A percentile compares a stretch with the other conserved stretches of the same genome.
These are phyloP conservation scores for Cryptosporidium viatorum DNA, from an alignment of 169 alveolate species.

Conservation along the genomic window DNA sequence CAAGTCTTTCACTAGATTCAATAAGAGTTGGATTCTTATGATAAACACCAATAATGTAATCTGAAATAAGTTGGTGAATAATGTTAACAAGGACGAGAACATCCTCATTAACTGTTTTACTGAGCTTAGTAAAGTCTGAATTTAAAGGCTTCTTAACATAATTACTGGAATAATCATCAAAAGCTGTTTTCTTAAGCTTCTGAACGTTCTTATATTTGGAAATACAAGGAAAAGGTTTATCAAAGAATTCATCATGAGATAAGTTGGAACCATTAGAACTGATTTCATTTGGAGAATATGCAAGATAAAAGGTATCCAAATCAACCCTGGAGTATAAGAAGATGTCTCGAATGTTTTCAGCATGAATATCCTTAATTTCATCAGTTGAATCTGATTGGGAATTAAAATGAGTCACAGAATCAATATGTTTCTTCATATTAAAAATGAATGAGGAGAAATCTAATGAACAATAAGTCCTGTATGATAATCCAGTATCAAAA, in stretches of 20 bases:
- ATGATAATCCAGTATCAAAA: slow-evolving; percentile 36
- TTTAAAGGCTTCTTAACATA: background rate
- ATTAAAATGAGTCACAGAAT: background rate
- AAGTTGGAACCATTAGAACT: background rate
- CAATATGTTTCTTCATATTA: slow-evolving; percentile 10
- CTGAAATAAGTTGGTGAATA: background rate
- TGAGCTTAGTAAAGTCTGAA: background rate
- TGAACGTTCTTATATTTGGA: background rate
- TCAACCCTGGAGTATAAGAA: background rate
- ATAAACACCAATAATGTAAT: background rate
- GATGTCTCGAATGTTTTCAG: background rate
- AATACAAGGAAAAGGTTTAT: slow-evolving; percentile 43
- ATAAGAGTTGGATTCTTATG: background rate
- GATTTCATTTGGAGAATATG: slow-evolving; percentile 24
- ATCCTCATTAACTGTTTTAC: slow-evolving; percentile 15
- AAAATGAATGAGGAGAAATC: slow-evolving; percentile 12
- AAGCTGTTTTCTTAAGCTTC: background rate
- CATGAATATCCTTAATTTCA: background rate
- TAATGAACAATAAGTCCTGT: slow-evolving; percentile 26
- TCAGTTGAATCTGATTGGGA: background rate
- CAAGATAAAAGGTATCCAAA: slow-evolving; percentile 12
- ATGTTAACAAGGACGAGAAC: slow-evolving; percentile 11
- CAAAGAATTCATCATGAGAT: background rate
- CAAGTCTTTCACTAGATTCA: background rate
- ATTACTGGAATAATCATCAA: background rate